Base-by-base conservation (phyloP, 1,284 basidiomycete species). In the Ustilago loliicola region DNA sequence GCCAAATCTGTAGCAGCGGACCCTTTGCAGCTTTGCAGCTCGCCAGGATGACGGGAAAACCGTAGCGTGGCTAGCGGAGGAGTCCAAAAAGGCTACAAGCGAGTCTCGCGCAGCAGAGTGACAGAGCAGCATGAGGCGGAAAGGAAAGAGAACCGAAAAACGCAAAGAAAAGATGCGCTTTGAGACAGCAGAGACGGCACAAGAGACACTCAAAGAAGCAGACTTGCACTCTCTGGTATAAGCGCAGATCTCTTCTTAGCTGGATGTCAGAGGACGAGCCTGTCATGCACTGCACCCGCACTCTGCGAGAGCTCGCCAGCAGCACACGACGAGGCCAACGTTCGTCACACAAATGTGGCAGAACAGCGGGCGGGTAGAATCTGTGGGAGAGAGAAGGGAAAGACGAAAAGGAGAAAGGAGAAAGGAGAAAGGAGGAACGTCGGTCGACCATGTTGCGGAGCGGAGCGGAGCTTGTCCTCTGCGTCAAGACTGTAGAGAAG, bases 361-460 rank as follows among this genome's bases (percentile, higher is more conserved):
- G 21, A n/a, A 2, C 29, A 32, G 51, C 27, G 27, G n/a, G n/a
- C 27, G 27, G 30, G 30, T 10, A 29, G 27, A 52, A 5, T 52
- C 13, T 32, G 29, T 21, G 11, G 19, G 21, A 32, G 21, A 11
- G 30, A n/a, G 3, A 13, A 34, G 3, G 30, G 23, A 27, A 21
- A 8, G 55, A n/a, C 8, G 30, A 36, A 30, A 25, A 2, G 11
- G n/a, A 34, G 29, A 34, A 21, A n/a, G 19, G 29, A 59, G 54
- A 23, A 34, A 45, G n/a, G 54, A 23, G 54, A 45, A 30, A 54
- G 60, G 60, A 42, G 60, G 27, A 61, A 38, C 51, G 58, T 60
- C 47, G 58, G 58, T 60, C 58, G 21, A 51, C 48, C 13, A 17
- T 38, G 6, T 29, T 36, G 29, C 45, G 58, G 47, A 60, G 58